Conservation (phyloP, 108 stramenopile genomes). For the Fragilaria radians region DNA sequence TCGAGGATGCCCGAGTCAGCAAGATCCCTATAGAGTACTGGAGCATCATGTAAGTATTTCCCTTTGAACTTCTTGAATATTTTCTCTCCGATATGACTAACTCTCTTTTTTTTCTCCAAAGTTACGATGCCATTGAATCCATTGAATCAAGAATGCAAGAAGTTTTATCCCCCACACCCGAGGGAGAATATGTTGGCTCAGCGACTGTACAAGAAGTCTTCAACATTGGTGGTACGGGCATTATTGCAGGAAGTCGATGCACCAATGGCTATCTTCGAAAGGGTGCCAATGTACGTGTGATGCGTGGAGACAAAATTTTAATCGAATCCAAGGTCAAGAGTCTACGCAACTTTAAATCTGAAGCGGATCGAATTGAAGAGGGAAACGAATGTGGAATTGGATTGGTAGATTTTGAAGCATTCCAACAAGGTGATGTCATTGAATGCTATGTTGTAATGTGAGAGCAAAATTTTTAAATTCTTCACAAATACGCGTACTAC, state of each 20-base stretch:
- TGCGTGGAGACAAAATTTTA: constrained; percentile 91
- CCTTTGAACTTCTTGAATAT: too few relatives aligned
- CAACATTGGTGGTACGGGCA: constrained; percentile 91
- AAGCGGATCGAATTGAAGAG: constrained; percentile 76
- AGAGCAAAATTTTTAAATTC: not conserved
- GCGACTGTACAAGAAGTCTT: constrained; percentile 92
- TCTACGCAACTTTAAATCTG: constrained; percentile 90
- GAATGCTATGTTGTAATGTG: constrained; percentile 85
- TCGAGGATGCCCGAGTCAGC: constrained; percentile 78
- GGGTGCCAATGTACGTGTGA: constrained; percentile 87
- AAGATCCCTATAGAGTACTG: constrained; percentile 89
- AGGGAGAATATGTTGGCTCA: constrained; percentile 87
- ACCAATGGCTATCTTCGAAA: constrained; percentile 80
- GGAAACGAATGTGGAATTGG: constrained; percentile 96
- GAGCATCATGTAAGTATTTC: constrained; percentile 77
- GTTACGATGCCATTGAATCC: constrained; percentile 93
- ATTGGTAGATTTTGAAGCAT: constrained; percentile 84
- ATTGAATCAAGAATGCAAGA: constrained; percentile 88
- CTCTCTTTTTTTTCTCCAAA: too few relatives aligned
- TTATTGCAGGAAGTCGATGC: constrained; percentile 92
- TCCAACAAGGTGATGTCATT: constrained; percentile 88
- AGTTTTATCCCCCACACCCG: constrained; percentile 88
- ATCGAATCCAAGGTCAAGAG: constrained; percentile 77
- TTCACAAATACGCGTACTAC: too few relatives aligned
- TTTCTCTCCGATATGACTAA: too few relatives aligned